These are phyloP conservation scores for Anacardium occidentale DNA, from an alignment of 345 rosid species.

Conservation along the genomic window DNA sequence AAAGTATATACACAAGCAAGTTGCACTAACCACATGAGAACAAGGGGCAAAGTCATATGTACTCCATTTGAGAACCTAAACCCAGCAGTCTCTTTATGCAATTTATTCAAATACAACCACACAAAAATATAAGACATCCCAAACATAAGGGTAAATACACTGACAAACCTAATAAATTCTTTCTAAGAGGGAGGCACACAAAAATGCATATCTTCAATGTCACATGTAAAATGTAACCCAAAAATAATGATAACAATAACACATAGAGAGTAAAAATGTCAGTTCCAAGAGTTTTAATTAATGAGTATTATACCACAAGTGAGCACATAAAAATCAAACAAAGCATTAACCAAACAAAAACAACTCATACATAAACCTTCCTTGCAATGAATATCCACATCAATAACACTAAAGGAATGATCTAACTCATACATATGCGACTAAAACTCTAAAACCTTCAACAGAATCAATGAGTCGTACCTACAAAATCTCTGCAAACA, in stretches of 20 bases:
- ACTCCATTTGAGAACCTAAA: not conserved
- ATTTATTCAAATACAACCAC: not conserved
- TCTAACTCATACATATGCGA: not conserved
- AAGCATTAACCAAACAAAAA: not conserved
- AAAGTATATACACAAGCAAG: not conserved
- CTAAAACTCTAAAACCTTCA: not conserved
- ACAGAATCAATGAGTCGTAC: conserved; percentile 39
- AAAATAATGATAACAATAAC: not conserved
- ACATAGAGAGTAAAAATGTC: not conserved
- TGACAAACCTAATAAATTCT: not conserved
- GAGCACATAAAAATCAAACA: not conserved
- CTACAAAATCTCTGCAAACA: conserved; percentile 69
- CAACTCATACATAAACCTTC: not conserved
- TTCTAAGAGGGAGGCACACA: not conserved
- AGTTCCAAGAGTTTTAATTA: not conserved
- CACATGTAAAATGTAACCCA: not conserved
- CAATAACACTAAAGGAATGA: not conserved
- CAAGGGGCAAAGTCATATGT: not conserved
- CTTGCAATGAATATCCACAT: not conserved
- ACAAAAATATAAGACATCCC: not conserved
- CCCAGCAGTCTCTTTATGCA: not conserved
- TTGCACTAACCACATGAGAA: not conserved
- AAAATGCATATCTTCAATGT: not conserved
- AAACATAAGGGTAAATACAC: not conserved
- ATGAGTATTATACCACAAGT: not conserved